phyloP scores from a whole-genome alignment of 768 basidiomycete genomes.

The Sarcomyxa edulis region DNA sequence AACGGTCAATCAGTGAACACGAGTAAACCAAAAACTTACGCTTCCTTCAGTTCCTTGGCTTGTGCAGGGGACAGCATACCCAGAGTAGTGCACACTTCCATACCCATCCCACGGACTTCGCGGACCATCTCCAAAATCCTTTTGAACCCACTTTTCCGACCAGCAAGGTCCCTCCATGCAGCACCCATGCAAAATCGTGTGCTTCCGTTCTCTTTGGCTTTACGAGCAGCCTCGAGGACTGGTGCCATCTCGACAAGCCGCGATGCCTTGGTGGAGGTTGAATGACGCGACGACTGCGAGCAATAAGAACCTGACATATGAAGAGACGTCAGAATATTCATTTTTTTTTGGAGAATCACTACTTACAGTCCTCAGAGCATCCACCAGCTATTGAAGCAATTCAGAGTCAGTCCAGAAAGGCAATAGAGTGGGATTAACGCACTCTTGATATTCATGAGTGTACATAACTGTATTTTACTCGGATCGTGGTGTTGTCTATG shows the following conservation, averaged over 20 bases:
- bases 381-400: conserved; percentile 65
- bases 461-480: conserved; percentile 90
- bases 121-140: conserved; percentile 89
- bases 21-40: conserved; percentile 44
- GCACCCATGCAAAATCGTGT: conserved; percentile 99
- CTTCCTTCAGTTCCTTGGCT: conserved; percentile 86
- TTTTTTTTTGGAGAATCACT: conserved; percentile 2
- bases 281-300: conserved; percentile 93
- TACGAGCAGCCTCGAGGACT: conserved; percentile 86
- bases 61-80: conserved; percentile 96
- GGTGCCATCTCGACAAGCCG: conserved; percentile 85
- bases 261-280: conserved; percentile 85
- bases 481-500: conserved; percentile 88
- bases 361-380: conserved; percentile 90
- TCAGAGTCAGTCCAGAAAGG: conserved; percentile 12
- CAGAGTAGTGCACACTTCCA: conserved; percentile 99
- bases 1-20: conserved; percentile 2
- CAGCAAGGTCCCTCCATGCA: conserved; percentile 93
- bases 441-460: conserved; percentile 99
- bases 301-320: conserved; percentile 79
- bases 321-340: conserved; percentile 1
- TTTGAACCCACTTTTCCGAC: conserved; percentile 91
- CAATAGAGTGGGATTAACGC: conserved; percentile 31
- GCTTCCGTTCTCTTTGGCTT: conserved; percentile 94
- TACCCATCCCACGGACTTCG: conserved; percentile 88